Evolutionary conservation across 305 asterid genomes (phyloP).

Genomic region (Solanum aculeatissimum): DNA sequence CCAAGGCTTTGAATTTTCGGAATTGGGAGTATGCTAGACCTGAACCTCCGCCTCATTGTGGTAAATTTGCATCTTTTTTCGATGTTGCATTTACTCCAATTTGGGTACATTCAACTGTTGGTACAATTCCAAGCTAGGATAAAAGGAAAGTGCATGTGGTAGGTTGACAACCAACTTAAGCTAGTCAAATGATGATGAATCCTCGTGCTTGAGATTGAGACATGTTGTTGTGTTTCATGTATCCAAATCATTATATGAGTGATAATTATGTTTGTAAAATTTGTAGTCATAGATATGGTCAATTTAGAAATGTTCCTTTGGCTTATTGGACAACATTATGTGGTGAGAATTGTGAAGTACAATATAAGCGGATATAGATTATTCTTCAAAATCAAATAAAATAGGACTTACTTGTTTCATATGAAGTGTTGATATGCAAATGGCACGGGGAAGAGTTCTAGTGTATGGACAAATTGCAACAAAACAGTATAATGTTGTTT

Average conservation of each 20-base stretch:
- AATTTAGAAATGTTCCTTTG: neutral
- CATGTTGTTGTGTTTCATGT: neutral
- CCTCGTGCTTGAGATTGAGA: neutral
- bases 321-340: neutral
- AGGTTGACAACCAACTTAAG: neutral
- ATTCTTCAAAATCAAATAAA: neutral
- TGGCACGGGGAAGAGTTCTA: neutral
- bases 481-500: neutral
- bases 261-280: neutral
- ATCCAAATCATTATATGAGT: neutral
- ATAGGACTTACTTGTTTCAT: neutral
- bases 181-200: neutral
- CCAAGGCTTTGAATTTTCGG: conserved; percentile 62
- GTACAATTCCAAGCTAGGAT: neutral
- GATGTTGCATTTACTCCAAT: neutral
- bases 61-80: conserved; percentile 16
- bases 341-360: neutral
- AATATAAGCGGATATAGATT: neutral
- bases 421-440: neutral
- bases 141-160: neutral
- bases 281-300: neutral
- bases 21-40: conserved; percentile 66
- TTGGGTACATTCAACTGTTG: neutral
- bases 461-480: neutral
- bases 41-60: conserved; percentile 48